A percentile compares a stretch with the other conserved stretches of the same genome.
phyloP scores from a whole-genome alignment of 1,284 basidiomycete species.

The Pisolithus thermaeus region DNA sequence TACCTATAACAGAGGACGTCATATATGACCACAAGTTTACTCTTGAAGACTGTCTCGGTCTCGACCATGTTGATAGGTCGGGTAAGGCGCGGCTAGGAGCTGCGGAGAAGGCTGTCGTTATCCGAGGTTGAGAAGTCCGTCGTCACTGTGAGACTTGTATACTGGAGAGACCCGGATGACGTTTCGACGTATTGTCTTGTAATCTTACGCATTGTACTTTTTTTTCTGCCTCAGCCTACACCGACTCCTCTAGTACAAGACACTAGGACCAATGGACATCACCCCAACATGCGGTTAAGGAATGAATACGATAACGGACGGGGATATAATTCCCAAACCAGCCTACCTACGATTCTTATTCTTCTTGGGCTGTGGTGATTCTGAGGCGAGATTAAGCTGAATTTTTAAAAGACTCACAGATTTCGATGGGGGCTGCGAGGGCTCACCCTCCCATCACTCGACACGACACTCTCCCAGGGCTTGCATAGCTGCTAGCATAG shows the following conservation, averaged over 20 bases:
- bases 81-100: slow-evolving; percentile 73
- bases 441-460: slow-evolving; percentile 41
- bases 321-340: background rate
- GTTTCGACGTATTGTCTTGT: slow-evolving; percentile 31
- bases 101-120: slow-evolving; percentile 87
- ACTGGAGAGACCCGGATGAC: slow-evolving; percentile 20
- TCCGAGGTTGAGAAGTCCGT: slow-evolving; percentile 57
- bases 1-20: slow-evolving; percentile 65
- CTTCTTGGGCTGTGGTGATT: slow-evolving; percentile 34
- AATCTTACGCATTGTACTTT: slow-evolving; percentile 41
- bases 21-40: slow-evolving; percentile 97
- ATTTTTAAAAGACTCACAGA: slow-evolving; percentile 35
- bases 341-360: slow-evolving; percentile 72
- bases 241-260: slow-evolving; percentile 1
- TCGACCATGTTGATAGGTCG: slow-evolving; percentile 95
- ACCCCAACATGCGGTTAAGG: slow-evolving; percentile 15
- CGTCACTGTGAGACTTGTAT: slow-evolving; percentile 18
- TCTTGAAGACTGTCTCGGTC: slow-evolving; percentile 88
- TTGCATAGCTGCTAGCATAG: slow-evolving; percentile 24
- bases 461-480: slow-evolving; percentile 27
- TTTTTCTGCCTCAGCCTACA: slow-evolving; percentile 20
- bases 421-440: slow-evolving; percentile 39
- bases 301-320: slow-evolving; percentile 18
- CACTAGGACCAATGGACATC: slow-evolving; percentile 1
- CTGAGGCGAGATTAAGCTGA: background rate